Evolutionary conservation across 139 green algal genomes (phyloP).

Genomic region (Chloropicon primus): DNA sequence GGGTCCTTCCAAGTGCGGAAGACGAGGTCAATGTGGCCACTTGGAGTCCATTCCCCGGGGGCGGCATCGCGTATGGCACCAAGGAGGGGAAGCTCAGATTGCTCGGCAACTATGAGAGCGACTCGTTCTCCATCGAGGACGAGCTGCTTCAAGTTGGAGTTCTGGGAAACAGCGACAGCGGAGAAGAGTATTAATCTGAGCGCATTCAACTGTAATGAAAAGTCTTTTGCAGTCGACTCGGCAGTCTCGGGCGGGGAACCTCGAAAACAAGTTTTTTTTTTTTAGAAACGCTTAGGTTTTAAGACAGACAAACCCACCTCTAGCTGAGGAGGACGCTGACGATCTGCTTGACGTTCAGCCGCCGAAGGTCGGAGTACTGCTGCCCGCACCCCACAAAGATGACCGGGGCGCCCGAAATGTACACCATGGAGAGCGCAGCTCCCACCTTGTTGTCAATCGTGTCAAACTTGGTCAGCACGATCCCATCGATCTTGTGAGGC

Average conservation of each 20-base stretch:
- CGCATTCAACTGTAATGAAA: no score
- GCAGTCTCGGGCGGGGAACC: no score
- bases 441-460: conserved; percentile 98
- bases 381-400: conserved; percentile 98
- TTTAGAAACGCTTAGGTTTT: no score
- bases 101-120: not conserved
- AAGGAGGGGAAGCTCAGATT: conserved; percentile 73
- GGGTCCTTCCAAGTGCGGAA: conserved; percentile 57
- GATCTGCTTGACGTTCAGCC: conserved; percentile 80
- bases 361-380: conserved; percentile 91
- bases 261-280: no score
- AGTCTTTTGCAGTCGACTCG: no score
- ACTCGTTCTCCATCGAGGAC: not conserved
- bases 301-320: no score
- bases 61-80: conserved; percentile 81
- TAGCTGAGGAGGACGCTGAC: conserved; percentile 74
- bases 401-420: conserved; percentile 82
- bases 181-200: no score
- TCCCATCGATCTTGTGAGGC: conserved; percentile 58
- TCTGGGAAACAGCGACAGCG: not conserved
- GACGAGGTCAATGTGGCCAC: conserved; percentile 85
- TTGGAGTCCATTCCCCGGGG: conserved; percentile 61
- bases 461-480: conserved; percentile 96
- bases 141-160: not conserved
- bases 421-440: conserved; percentile 95